Conservation (phyloP, 371 early-diverging fungal genomes). For the Syncephalastrum monosporum region DNA sequence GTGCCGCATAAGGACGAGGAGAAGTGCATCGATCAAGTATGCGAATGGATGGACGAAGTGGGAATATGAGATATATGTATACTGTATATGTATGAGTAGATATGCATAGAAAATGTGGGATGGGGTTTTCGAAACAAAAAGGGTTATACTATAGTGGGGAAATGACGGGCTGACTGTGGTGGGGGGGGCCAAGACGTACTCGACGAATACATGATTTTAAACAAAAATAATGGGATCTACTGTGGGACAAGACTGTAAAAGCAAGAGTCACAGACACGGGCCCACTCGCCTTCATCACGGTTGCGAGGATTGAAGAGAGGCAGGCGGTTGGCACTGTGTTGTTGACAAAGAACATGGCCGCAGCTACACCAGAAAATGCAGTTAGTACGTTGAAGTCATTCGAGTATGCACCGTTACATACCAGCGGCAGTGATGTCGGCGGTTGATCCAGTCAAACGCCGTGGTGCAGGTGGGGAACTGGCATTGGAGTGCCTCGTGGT, state of each 20-base stretch:
- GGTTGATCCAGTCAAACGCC: slow-evolving; percentile 16
- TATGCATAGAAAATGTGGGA: no score
- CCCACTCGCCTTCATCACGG: slow-evolving; percentile 21
- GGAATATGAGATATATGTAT: slow-evolving; percentile 4
- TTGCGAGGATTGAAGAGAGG: slow-evolving; percentile 18
- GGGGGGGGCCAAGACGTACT: no score
- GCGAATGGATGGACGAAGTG: slow-evolving; percentile 31
- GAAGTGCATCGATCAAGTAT: slow-evolving; percentile 6
- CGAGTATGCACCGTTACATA: slow-evolving; percentile 6
- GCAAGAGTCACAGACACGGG: slow-evolving; percentile 28
- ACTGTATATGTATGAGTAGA: not conserved
- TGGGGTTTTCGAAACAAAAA: no score
- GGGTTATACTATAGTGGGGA: no score
- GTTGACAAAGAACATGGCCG: slow-evolving; percentile 25
- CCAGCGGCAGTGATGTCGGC: slow-evolving; percentile 31
- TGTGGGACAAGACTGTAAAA: slow-evolving; percentile 14
- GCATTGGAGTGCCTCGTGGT: slow-evolving; percentile 16
- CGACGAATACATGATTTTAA: no score
- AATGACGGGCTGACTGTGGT: no score
- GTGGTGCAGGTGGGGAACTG: slow-evolving; percentile 17
- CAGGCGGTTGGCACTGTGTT: slow-evolving; percentile 23
- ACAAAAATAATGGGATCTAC: not conserved
- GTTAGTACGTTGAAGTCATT: not conserved
- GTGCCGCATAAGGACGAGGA: slow-evolving; percentile 2
- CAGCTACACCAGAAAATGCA: slow-evolving; percentile 14